A percentile compares a stretch with the other conserved stretches of the same genome.
These are phyloP conservation scores for Iris pallida DNA, from an alignment of 116 monocot species.

Conservation along the genomic window DNA sequence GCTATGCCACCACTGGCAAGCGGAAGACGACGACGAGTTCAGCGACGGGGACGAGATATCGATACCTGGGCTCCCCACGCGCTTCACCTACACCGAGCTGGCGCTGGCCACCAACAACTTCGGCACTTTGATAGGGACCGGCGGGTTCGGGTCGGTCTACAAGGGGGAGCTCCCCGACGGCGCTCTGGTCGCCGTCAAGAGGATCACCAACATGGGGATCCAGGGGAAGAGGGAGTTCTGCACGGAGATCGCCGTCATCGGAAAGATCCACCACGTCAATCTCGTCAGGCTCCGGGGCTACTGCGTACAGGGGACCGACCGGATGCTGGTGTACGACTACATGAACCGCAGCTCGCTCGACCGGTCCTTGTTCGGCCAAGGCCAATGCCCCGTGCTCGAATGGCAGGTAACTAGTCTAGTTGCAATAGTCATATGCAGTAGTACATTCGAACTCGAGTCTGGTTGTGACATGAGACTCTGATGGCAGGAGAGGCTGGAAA, in stretches of 20 bases:
- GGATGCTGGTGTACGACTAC: slow-evolving; percentile 86
- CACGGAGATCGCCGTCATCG: slow-evolving; percentile 89
- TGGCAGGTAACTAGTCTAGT: slow-evolving; percentile 31
- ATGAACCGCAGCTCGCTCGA: slow-evolving; percentile 89
- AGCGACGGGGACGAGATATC: slow-evolving; percentile 39
- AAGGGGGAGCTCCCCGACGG: slow-evolving; percentile 66
- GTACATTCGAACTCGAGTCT: too few relatives aligned
- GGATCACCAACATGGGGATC: slow-evolving; percentile 35
- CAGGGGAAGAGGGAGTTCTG: slow-evolving; percentile 71
- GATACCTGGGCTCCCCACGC: slow-evolving; percentile 70
- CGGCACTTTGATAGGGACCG: slow-evolving; percentile 57
- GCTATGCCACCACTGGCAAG: neutral
- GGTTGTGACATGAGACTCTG: neutral
- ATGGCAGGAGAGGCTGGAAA: slow-evolving; percentile 63
- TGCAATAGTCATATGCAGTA: neutral
- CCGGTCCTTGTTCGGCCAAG: slow-evolving; percentile 42
- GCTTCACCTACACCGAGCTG: slow-evolving; percentile 60
- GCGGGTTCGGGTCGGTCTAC: slow-evolving; percentile 86
- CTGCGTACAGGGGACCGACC: slow-evolving; percentile 51
- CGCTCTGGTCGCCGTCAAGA: slow-evolving; percentile 66
- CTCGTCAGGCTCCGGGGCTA: slow-evolving; percentile 80
- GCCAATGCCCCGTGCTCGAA: slow-evolving; percentile 44
- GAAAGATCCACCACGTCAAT: slow-evolving; percentile 83
- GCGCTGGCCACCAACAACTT: slow-evolving; percentile 51
- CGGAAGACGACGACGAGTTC: neutral